These are phyloP conservation scores for Penicillium sp. DNA, from an alignment of 2,329 filamentous ascomycete species.

Conservation along the genomic window DNA sequence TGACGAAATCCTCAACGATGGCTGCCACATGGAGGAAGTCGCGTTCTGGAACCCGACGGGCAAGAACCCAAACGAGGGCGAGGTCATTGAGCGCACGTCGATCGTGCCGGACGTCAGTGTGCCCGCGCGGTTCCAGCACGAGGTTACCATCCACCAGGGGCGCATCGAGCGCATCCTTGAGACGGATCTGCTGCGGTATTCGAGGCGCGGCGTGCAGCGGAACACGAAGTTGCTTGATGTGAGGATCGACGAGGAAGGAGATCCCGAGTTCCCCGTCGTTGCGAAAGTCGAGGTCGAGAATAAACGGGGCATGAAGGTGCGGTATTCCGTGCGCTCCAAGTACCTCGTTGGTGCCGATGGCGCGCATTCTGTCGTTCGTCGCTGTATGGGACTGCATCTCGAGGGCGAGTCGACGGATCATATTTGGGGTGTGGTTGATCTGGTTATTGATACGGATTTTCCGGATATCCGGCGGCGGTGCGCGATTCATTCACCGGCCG, in stretches of 20 bases:
- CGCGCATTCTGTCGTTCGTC: slow-evolving; percentile 68
- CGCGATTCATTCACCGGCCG: slow-evolving; percentile 74
- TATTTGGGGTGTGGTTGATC: slow-evolving; percentile 78
- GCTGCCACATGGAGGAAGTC: slow-evolving; percentile 56
- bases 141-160: slow-evolving; percentile 73
- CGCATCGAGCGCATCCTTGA: slow-evolving; percentile 74
- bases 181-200: slow-evolving; percentile 66
- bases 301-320: not conserved
- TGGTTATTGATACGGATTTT: slow-evolving; percentile 73
- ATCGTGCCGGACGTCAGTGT: slow-evolving; percentile 59
- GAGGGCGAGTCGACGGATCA: slow-evolving; percentile 72
- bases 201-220: slow-evolving; percentile 61
- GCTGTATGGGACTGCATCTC: slow-evolving; percentile 56
- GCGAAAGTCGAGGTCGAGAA: slow-evolving; percentile 37
- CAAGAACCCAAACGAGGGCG: slow-evolving; percentile 44
- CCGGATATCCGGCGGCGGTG: slow-evolving; percentile 82
- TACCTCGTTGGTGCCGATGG: slow-evolving; percentile 76
- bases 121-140: slow-evolving; percentile 72
- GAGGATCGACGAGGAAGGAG: slow-evolving; percentile 56
- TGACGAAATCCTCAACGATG: slow-evolving; percentile 45
- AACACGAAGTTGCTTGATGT: slow-evolving; percentile 70
- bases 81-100: slow-evolving; percentile 66
- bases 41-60: slow-evolving; percentile 72
- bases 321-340: slow-evolving; percentile 62
- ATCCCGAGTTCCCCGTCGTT: slow-evolving; percentile 48